Evolutionary conservation across 257 asterid species (phyloP).

Genomic region (Euphrasia confusa): DNA sequence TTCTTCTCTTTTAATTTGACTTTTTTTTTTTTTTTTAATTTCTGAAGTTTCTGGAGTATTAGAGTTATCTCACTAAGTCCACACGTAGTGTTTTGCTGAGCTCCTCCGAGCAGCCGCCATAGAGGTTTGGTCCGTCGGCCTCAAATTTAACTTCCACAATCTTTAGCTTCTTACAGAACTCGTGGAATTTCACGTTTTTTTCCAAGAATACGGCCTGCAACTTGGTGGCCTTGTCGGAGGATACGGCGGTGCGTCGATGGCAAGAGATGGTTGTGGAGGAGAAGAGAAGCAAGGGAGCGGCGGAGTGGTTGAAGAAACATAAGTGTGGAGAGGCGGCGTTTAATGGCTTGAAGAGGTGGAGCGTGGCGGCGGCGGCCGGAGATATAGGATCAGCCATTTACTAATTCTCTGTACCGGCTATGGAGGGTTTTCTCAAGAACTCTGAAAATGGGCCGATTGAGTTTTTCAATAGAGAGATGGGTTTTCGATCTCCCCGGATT

Average conservation of each 20-base stretch:
- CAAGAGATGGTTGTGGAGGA: constrained; percentile 30
- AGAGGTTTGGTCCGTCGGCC: too few species aligned
- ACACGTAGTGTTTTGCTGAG: too few species aligned
- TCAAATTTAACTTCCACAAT: constrained; percentile 81
- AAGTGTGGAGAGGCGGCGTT: constrained; percentile 41
- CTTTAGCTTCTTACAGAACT: constrained; percentile 60
- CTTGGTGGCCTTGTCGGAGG: constrained; percentile 53
- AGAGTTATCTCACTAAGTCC: too few species aligned
- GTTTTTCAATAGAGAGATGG: constrained; percentile 53
- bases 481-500: constrained; percentile 39
- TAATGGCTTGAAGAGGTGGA: constrained; percentile 55
- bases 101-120: too few species aligned
- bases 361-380: constrained; percentile 47
- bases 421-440: constrained; percentile 34
- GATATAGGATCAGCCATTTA: constrained; percentile 57
- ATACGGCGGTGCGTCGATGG: constrained; percentile 35
- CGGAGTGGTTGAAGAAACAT: constrained; percentile 27
- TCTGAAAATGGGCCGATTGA: constrained; percentile 42
- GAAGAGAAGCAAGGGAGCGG: constrained; percentile 28
- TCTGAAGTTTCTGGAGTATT: too few species aligned
- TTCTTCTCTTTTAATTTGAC: too few species aligned
- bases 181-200: constrained; percentile 45
- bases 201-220: constrained; percentile 35
- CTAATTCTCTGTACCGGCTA: neutral
- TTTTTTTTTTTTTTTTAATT: too few species aligned